These are phyloP conservation scores for Phaeosphaeria sp. DNA, from an alignment of 2,329 filamentous ascomycete species.

Conservation along the genomic window DNA sequence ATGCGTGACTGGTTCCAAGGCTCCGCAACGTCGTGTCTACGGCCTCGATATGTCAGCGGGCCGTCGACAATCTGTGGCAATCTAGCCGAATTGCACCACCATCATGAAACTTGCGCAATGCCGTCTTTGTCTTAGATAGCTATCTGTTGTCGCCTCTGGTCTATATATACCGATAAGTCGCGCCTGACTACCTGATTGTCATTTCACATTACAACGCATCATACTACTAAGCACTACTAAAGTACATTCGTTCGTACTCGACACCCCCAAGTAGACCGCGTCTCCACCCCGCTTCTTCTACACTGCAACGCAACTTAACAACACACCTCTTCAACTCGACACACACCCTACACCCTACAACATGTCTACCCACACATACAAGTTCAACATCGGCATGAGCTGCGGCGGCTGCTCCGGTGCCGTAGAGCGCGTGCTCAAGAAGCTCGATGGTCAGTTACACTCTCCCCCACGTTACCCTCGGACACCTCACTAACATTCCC, in stretches of 20 bases:
- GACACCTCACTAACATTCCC: slow-evolving; percentile 12
- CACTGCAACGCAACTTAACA: slow-evolving; percentile 9
- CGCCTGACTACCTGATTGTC: slow-evolving; percentile 5
- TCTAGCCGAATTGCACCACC: slow-evolving; percentile 40
- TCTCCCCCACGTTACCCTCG: slow-evolving; percentile 4
- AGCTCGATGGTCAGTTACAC: slow-evolving; percentile 75
- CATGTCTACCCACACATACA: slow-evolving; percentile 82
- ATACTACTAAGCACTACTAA: not conserved
- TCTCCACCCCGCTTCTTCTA: slow-evolving; percentile 3
- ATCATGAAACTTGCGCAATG: slow-evolving; percentile 43
- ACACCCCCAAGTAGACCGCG: not conserved
- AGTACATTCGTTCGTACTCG: slow-evolving; percentile 3
- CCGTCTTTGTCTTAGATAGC: slow-evolving; percentile 13
- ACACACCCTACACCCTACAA: slow-evolving; percentile 28
- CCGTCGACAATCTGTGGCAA: slow-evolving; percentile 37
- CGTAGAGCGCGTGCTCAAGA: slow-evolving; percentile 88
- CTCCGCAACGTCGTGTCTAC: slow-evolving; percentile 18
- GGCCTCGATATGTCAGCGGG: slow-evolving; percentile 39
- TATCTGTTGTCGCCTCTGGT: slow-evolving; percentile 6
- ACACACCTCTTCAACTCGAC: slow-evolving; percentile 1
- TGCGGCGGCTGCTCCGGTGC: slow-evolving; percentile 97
- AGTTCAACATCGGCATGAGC: slow-evolving; percentile 93
- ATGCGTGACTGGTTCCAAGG: slow-evolving; percentile 36
- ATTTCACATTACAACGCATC: slow-evolving; percentile 6
- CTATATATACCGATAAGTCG: slow-evolving; percentile 21